Percentiles rank a stretch among this genome's conserved stretches.
These are phyloP conservation scores for Syncephalastrum monosporum DNA, from an alignment of 371 early-diverging fungal genomes.

Conservation along the genomic window DNA sequence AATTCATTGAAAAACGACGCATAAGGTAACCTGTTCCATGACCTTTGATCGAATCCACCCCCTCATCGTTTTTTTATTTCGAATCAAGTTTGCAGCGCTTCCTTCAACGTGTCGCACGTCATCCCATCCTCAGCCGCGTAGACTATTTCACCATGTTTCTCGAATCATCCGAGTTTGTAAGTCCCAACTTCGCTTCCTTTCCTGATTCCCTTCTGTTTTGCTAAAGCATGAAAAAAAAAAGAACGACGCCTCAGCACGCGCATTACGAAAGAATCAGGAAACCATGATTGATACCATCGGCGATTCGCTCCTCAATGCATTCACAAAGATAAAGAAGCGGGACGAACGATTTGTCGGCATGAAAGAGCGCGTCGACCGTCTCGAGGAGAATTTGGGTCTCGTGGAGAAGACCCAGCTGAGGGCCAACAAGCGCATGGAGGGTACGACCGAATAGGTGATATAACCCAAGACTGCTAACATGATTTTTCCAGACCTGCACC, in stretches of 20 bases:
- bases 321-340: conserved; percentile 85
- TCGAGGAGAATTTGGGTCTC: conserved; percentile 80
- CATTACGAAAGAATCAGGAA: conserved; percentile 54
- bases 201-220: too few relatives aligned
- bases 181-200: not conserved
- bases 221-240: conserved; percentile 9
- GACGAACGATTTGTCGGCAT: conserved; percentile 85
- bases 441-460: conserved; percentile 22
- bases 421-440: conserved; percentile 74
- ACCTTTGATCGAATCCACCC: not conserved
- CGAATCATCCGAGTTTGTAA: conserved; percentile 76
- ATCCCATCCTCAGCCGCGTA: conserved; percentile 79
- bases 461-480: not conserved
- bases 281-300: conserved; percentile 83
- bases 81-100: conserved; percentile 72
- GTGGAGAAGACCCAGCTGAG: conserved; percentile 77
- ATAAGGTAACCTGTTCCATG: conserved; percentile 17
- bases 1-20: conserved; percentile 87
- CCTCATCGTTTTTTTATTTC: not conserved
- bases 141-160: conserved; percentile 77
- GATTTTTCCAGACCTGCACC: conserved; percentile 59
- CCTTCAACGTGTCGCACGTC: conserved; percentile 79
- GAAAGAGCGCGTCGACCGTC: conserved; percentile 73
- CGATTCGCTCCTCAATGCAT: conserved; percentile 89
- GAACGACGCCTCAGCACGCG: conserved; percentile 55